These are phyloP conservation scores for Globisporangium splendens DNA, from an alignment of 352 stramenopile genomes.

Conservation along the genomic window DNA sequence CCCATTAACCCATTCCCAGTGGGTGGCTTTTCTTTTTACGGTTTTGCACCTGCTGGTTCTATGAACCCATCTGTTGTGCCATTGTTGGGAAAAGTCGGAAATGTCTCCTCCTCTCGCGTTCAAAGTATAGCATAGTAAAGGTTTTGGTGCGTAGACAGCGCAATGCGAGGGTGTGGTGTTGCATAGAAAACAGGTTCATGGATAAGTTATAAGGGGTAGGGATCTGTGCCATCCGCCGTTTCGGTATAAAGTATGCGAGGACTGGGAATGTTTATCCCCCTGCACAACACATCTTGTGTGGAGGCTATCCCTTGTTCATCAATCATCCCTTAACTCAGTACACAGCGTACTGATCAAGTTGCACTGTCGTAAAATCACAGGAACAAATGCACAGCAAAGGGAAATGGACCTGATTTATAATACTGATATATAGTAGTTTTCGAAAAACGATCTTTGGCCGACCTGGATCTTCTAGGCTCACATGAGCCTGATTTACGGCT, in stretches of 20 bases:
- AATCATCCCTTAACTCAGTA: not conserved
- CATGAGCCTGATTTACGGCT: not conserved
- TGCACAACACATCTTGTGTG: not conserved
- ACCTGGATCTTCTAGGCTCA: not conserved
- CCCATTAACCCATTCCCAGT: not conserved
- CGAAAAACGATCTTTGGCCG: not conserved
- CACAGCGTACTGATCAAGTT: not conserved
- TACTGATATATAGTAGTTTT: not conserved
- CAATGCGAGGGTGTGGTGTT: not conserved
- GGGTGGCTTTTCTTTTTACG: conserved; percentile 1
- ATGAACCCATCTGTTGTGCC: conserved; percentile 9
- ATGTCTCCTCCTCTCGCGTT: not conserved
- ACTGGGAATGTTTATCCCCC: not conserved
- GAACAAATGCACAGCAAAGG: too few species aligned
- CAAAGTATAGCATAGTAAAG: not conserved
- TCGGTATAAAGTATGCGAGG: not conserved
- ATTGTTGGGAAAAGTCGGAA: conserved; percentile 1
- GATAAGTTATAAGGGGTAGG: not conserved
- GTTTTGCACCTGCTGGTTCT: not conserved
- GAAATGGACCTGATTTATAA: not conserved
- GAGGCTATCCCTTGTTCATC: not conserved
- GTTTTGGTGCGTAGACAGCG: not conserved
- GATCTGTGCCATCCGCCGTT: not conserved
- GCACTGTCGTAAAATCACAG: not conserved
- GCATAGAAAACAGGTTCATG: not conserved